Evolutionary conservation across 805 yeast species (phyloP).

Genomic region (Candida schatavii): DNA sequence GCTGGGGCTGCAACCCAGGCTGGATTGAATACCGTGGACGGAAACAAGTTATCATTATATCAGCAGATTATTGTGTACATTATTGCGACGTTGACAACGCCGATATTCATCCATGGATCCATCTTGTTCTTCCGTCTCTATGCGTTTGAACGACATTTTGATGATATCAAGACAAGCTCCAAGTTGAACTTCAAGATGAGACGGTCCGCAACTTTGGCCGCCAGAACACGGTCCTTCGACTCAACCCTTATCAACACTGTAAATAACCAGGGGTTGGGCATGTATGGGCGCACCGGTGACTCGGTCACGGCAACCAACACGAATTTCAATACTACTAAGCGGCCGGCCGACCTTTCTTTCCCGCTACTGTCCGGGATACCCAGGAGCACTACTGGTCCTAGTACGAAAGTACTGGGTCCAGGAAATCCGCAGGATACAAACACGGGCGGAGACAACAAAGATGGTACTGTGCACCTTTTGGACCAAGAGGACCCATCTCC

Average conservation of each 20-base stretch:
- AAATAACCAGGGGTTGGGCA: conserved; percentile 32
- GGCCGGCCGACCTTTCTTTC: not conserved
- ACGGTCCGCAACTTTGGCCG: conserved; percentile 69
- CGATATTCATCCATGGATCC: conserved; percentile 81
- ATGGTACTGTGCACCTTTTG: not conserved
- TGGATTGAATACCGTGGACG: conserved; percentile 78
- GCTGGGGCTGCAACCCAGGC: conserved; percentile 86
- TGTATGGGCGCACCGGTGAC: conserved; percentile 8
- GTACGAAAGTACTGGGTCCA: too few relatives aligned
- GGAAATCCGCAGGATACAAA: not conserved
- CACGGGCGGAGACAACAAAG: not conserved
- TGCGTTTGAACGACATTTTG: conserved; percentile 87
- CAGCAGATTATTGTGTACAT: conserved; percentile 78
- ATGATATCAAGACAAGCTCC: conserved; percentile 75
- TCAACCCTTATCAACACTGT: conserved; percentile 20
- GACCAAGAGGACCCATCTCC: conserved; percentile 5
- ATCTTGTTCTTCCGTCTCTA: conserved; percentile 75
- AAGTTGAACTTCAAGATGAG: conserved; percentile 79
- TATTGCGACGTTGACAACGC: conserved; percentile 68
- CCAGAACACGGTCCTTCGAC: conserved; percentile 37
- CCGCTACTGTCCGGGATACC: not conserved
- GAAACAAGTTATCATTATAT: conserved; percentile 61
- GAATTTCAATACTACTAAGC: not conserved
- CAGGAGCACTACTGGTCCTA: not conserved
- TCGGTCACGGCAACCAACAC: conserved; percentile 1